A percentile compares a stretch with the other conserved stretches of the same genome.
These are phyloP conservation scores for Alternaria sp. DNA, from an alignment of 2,329 filamentous ascomycete genomes.

Conservation along the genomic window DNA sequence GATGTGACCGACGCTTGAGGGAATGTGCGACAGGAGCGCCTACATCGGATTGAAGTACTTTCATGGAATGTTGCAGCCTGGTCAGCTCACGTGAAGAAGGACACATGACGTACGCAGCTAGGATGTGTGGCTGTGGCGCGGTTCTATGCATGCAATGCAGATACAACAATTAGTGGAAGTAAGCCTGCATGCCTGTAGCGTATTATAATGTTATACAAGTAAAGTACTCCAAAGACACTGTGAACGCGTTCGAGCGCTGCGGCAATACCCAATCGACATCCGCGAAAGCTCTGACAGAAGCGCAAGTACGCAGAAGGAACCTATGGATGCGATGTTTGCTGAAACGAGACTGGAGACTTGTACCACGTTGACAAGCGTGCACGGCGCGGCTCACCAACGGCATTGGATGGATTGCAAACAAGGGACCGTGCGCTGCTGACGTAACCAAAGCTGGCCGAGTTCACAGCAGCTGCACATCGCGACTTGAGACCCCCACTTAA, in stretches of 20 bases:
- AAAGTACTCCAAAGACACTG: neutral
- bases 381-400: too few relatives aligned
- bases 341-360: too few relatives aligned
- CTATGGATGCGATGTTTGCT: too few relatives aligned
- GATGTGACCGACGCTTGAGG: neutral
- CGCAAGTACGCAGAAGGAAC: too few relatives aligned
- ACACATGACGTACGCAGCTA: neutral
- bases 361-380: neutral
- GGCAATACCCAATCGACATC: too few relatives aligned
- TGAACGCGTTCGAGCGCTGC: neutral
- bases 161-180: neutral
- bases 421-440: constrained; percentile 14
- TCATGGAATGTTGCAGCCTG: neutral
- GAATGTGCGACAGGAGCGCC: neutral
- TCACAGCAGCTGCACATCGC: constrained; percentile 14
- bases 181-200: neutral
- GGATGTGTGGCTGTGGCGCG: too few relatives aligned
- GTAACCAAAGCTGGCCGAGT: constrained; percentile 20
- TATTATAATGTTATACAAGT: neutral
- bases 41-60: neutral
- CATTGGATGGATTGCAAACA: neutral
- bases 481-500: constrained; percentile 34
- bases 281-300: too few relatives aligned
- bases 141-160: neutral
- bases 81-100: neutral